Base-by-base conservation (phyloP, 495 filamentous ascomycete genomes). In the Trichoderma virens region DNA sequence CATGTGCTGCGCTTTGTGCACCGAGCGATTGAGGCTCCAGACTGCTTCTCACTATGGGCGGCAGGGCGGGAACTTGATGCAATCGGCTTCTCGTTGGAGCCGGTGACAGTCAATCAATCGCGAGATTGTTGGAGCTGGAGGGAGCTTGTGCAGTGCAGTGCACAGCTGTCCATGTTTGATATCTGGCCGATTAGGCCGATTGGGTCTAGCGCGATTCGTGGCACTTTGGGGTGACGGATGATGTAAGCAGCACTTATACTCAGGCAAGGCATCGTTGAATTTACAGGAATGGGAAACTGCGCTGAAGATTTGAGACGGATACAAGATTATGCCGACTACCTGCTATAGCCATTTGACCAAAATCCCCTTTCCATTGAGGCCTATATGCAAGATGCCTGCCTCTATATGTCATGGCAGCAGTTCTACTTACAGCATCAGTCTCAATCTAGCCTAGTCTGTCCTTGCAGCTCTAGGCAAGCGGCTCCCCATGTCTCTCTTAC, bases 1-100 rank as follows among this genome's bases (percentile, higher is more conserved):
- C 82, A 85, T 85, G 79, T 77, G 75, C 68, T 62, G 51, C 11
- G 3, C 27, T 7, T 1, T 28, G 51, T 5, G 13, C 1, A 30
- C 13, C 27, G 51, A 56, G 51, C 3, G 51, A 30, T 56, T 27
- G 27, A 27, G 51, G 27, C 20, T 56, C 51, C 51, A 27, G 27
- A 23, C 51, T 27, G 51, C 23, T 30, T 56, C 51, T 56, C 23
- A 30, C 51, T 20, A 13, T 13, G 8, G 27, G 28, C 28, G 3
- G 51, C 51, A 56, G 27, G n/a, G 51, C 8, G 51, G 27, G 11
- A 27, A 18, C 11, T 56, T 11, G 51, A 28, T 13, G 27, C 51
- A 30, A 30, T 30, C 51, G 51, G 25, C 11, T 35, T 23, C 23
- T 56, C 51, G 51, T 20, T 51, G 27, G 25, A 30, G 27, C 14